These are phyloP conservation scores for Eragrostis nindensis DNA, from an alignment of 176 grass and related monocot genomes.

Conservation along the genomic window DNA sequence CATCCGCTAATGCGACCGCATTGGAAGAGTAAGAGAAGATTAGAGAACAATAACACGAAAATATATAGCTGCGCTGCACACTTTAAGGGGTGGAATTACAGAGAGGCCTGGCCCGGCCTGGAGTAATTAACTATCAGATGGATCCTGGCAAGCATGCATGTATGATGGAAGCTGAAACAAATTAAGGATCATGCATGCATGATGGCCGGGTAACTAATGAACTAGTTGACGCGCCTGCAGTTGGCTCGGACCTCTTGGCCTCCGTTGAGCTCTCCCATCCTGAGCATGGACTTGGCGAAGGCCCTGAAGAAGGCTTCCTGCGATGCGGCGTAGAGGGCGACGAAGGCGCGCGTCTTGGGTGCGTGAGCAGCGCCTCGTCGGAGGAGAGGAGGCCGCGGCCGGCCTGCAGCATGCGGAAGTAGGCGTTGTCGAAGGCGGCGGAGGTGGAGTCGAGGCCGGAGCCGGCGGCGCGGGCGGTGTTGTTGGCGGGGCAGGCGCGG, in stretches of 20 bases:
- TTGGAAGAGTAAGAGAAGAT: too few relatives aligned
- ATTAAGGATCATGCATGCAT: too few relatives aligned
- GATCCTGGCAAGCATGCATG: too few relatives aligned
- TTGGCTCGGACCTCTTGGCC: slow-evolving; percentile 74
- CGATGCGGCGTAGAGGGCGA: slow-evolving; percentile 58
- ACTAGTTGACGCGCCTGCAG: slow-evolving; percentile 57
- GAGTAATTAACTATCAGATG: too few relatives aligned
- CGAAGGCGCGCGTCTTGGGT: slow-evolving; percentile 66
- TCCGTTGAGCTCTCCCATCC: slow-evolving; percentile 68
- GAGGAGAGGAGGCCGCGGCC: slow-evolving; percentile 70
- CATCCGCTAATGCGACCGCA: too few relatives aligned
- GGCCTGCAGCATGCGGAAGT: slow-evolving; percentile 72
- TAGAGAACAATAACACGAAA: too few relatives aligned
- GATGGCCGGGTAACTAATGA: too few relatives aligned
- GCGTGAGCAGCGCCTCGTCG: slow-evolving; percentile 76
- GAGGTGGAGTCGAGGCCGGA: slow-evolving; percentile 65
- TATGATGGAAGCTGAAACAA: too few relatives aligned
- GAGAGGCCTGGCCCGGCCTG: too few relatives aligned
- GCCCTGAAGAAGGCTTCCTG: slow-evolving; percentile 61
- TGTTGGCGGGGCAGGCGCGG: slow-evolving; percentile 69
- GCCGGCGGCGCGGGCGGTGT: slow-evolving; percentile 61
- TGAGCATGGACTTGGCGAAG: slow-evolving; percentile 76
- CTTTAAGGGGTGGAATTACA: too few relatives aligned
- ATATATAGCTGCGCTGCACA: too few relatives aligned
- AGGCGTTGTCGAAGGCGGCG: slow-evolving; percentile 75